phyloP scores from a whole-genome alignment of 257 asterid genomes.

The Forsythia viridissima region DNA sequence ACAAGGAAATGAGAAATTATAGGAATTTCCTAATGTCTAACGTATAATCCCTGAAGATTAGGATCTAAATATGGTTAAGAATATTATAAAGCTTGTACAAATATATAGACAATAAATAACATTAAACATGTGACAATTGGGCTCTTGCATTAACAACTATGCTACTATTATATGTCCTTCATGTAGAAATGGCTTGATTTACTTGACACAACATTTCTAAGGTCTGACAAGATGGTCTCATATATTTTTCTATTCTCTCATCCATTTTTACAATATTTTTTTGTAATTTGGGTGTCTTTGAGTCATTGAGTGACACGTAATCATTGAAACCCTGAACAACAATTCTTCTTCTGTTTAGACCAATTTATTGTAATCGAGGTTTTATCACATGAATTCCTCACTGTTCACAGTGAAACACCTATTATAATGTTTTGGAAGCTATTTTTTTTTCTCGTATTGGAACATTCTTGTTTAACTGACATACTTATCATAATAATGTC shows the following conservation, averaged over 20 bases:
- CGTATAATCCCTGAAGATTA: too few species aligned
- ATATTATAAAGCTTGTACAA: not conserved
- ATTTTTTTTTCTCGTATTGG: not conserved
- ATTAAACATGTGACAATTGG: not conserved
- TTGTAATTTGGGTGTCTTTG: not conserved
- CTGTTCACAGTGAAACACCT: not conserved
- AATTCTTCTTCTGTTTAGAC: conserved; percentile 3
- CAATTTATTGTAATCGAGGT: not conserved
- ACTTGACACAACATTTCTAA: not conserved
- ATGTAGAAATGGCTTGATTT: not conserved
- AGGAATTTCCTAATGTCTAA: not conserved
- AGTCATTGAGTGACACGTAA: not conserved
- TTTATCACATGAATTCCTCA: not conserved
- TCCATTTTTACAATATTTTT: not conserved
- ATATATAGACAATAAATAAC: not conserved
- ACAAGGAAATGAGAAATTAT: not conserved
- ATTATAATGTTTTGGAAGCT: conserved; percentile 11
- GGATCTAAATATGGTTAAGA: not conserved
- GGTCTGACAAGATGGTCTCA: not conserved
- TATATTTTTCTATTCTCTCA: not conserved
- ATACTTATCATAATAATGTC: not conserved
- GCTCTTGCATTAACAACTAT: too few species aligned
- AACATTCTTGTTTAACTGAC: not conserved
- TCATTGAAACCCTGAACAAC: not conserved
- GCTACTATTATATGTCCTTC: not conserved